Conservation (phyloP, 2,329 filamentous ascomycete species). For the Colletotrichum tamarilloi region DNA sequence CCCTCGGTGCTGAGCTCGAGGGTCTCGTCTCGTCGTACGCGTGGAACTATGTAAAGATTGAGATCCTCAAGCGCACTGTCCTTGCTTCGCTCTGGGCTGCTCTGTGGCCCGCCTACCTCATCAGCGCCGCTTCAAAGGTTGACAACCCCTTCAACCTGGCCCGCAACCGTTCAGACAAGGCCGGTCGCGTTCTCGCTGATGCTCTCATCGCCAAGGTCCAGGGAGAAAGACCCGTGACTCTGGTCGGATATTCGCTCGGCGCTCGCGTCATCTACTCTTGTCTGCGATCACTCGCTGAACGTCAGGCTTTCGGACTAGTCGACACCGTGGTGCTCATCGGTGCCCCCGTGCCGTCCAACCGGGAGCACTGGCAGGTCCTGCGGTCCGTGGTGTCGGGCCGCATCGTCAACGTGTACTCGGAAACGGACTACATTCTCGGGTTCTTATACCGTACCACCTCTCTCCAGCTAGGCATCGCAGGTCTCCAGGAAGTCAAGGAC, state of each 20-base stretch:
- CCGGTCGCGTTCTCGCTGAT: conserved; percentile 82
- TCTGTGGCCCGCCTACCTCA: conserved; percentile 75
- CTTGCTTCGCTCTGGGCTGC: conserved; percentile 76
- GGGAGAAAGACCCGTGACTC: conserved; percentile 82
- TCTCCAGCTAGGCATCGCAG: conserved; percentile 85
- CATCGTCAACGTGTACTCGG: conserved; percentile 88
- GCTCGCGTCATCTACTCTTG: conserved; percentile 87
- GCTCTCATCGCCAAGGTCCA: conserved; percentile 85
- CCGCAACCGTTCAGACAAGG: conserved; percentile 81
- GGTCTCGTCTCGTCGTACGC: conserved; percentile 79
- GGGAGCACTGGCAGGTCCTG: conserved; percentile 79
- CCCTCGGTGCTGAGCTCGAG: conserved; percentile 78
- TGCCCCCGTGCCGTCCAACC: conserved; percentile 78
- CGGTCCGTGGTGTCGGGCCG: conserved; percentile 83
- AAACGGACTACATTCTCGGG: conserved; percentile 87
- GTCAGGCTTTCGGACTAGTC: conserved; percentile 84
- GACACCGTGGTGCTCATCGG: conserved; percentile 88
- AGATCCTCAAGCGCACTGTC: conserved; percentile 80
- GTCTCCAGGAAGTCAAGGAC: conserved; percentile 77
- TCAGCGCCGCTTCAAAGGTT: conserved; percentile 74
- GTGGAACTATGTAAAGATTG: conserved; percentile 77
- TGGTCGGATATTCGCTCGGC: conserved; percentile 86
- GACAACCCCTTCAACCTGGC: conserved; percentile 88
- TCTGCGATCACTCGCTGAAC: conserved; percentile 78
- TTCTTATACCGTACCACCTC: conserved; percentile 89